A percentile compares a stretch with the other conserved stretches of the same genome.
phyloP scores from a whole-genome alignment of 1,284 basidiomycete species.

The Fomes fomentarius region DNA sequence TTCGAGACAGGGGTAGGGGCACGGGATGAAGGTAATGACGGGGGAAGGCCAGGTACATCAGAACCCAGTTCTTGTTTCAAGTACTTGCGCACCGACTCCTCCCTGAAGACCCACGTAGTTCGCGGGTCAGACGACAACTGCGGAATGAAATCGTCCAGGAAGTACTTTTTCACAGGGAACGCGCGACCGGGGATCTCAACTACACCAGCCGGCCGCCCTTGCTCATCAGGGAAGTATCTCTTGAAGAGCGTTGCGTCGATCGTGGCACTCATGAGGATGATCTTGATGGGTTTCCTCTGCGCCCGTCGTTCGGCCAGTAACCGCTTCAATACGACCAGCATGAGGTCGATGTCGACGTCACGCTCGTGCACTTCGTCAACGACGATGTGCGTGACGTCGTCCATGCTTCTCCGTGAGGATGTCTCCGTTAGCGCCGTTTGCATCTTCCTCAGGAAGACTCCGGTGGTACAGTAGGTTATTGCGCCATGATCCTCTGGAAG shows the following conservation, averaged over 20 bases:
- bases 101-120: conserved; percentile 70
- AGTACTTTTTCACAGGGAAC: conserved; percentile 85
- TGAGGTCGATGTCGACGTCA: conserved; percentile 92
- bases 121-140: conserved; percentile 43
- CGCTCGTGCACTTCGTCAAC: conserved; percentile 98
- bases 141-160: conserved; percentile 80
- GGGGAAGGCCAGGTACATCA: conserved; percentile 16
- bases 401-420: conserved; percentile 54
- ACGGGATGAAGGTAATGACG: conserved; percentile 8
- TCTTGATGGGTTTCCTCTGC: conserved; percentile 79
- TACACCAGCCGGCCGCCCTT: conserved; percentile 69
- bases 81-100: conserved; percentile 82
- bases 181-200: conserved; percentile 92
- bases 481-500: conserved; percentile 83
- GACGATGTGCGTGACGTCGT: conserved; percentile 88
- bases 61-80: conserved; percentile 73
- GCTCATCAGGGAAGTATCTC: conserved; percentile 77
- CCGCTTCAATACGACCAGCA: conserved; percentile 91
- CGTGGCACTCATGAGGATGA: conserved; percentile 96
- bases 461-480: conserved; percentile 94
- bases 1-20: conserved; percentile 20
- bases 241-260: conserved; percentile 92
- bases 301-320: conserved; percentile 79
- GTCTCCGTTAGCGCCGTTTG: conserved; percentile 72
- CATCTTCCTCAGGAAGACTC: conserved; percentile 88